Conservation (phyloP, 2,329 filamentous ascomycete genomes). For the Fusarium bactridioides region DNA sequence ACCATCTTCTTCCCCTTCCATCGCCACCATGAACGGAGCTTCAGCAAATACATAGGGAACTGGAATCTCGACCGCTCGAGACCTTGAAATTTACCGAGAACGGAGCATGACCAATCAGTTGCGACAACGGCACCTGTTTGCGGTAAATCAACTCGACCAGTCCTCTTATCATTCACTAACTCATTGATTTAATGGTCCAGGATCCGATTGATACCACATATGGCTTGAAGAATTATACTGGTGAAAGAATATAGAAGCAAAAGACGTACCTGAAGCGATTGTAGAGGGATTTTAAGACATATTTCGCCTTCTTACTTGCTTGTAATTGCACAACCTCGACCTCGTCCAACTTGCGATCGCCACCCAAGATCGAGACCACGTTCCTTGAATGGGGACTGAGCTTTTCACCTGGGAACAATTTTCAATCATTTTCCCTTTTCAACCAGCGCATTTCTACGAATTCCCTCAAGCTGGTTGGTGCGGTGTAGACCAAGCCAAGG, state of each 20-base stretch:
- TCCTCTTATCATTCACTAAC: neutral
- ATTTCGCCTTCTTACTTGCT: neutral
- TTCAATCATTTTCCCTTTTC: neutral
- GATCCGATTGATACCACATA: neutral
- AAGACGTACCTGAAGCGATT: neutral
- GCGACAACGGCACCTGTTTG: neutral
- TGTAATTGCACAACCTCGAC: neutral
- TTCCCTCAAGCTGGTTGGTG: neutral
- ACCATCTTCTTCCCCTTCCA: neutral
- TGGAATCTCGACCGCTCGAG: neutral
- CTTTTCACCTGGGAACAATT: neutral
- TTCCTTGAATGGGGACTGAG: neutral
- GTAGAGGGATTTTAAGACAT: neutral
- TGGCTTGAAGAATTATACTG: neutral
- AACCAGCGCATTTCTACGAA: neutral
- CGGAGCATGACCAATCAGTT: conserved; percentile 1
- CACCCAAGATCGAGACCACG: neutral
- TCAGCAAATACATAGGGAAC: neutral
- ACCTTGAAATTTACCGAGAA: neutral
- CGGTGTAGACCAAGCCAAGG: neutral
- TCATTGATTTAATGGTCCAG: neutral
- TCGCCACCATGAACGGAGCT: neutral
- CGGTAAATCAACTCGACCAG: neutral
- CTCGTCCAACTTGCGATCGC: neutral
- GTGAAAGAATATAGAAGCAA: neutral